A percentile compares a stretch with the other conserved stretches of the same genome.
These are phyloP conservation scores for Sclerotinia nivalis DNA, from an alignment of 2,329 filamentous ascomycete genomes.

Conservation along the genomic window DNA sequence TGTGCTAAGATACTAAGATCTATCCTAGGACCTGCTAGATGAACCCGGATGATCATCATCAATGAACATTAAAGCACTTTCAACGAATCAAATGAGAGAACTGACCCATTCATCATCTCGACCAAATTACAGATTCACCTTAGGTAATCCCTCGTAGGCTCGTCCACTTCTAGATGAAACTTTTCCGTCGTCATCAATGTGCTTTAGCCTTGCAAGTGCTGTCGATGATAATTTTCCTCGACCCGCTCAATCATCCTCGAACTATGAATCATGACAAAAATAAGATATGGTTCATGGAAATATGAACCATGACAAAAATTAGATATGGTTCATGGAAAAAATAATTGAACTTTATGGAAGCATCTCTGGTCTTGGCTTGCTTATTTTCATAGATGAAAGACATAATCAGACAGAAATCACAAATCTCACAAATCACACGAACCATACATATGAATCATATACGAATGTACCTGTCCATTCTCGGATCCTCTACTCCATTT, in stretches of 20 bases:
- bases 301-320: not conserved
- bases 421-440: not conserved
- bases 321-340: not conserved
- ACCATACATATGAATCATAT: not conserved
- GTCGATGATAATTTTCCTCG: conserved; percentile 13
- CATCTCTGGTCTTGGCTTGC: not conserved
- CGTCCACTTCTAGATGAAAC: conserved; percentile 15
- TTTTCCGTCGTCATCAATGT: conserved; percentile 5
- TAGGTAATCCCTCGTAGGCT: not conserved
- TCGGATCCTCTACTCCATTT: not conserved
- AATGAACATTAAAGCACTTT: too few relatives aligned
- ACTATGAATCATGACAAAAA: not conserved
- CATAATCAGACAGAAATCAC: too few relatives aligned
- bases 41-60: too few relatives aligned
- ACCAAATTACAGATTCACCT: not conserved
- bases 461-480: not conserved
- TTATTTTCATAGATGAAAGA: not conserved
- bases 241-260: not conserved
- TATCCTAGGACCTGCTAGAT: too few relatives aligned
- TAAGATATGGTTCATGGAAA: not conserved
- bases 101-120: not conserved
- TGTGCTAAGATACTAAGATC: too few relatives aligned
- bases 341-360: not conserved
- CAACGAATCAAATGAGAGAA: not conserved
- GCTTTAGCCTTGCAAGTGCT: not conserved